These are phyloP conservation scores for Conidiobolus incongruus DNA, from an alignment of 371 early-diverging fungal genomes.

Conservation along the genomic window DNA sequence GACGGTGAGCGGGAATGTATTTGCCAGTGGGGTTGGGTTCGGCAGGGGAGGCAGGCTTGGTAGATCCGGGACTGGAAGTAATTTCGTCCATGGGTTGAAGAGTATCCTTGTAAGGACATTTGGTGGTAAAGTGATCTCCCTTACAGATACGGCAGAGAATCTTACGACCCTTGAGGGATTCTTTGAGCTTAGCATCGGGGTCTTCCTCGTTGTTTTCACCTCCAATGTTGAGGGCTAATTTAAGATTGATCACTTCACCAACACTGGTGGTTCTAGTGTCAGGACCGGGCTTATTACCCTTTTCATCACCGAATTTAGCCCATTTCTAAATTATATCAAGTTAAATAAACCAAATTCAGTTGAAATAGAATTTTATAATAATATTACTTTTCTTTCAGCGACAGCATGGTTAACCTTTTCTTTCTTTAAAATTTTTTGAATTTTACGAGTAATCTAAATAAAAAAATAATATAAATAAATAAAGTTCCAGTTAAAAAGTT, in stretches of 20 bases:
- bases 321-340: slow-evolving; percentile 13
- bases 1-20: slow-evolving; percentile 65
- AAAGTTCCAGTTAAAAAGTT: neutral
- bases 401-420: slow-evolving; percentile 73
- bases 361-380: neutral
- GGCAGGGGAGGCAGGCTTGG: slow-evolving; percentile 8
- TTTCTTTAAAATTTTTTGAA: slow-evolving; percentile 50
- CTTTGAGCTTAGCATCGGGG: slow-evolving; percentile 7
- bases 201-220: slow-evolving; percentile 4
- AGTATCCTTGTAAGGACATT: slow-evolving; percentile 95
- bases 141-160: slow-evolving; percentile 92
- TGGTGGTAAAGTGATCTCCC: slow-evolving; percentile 86
- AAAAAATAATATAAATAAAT: neutral
- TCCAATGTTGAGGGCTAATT: slow-evolving; percentile 41
- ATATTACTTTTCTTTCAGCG: slow-evolving; percentile 53
- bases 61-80: slow-evolving; percentile 1
- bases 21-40: slow-evolving; percentile 18
- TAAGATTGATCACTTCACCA: slow-evolving; percentile 73
- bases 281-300: slow-evolving; percentile 51
- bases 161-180: slow-evolving; percentile 35
- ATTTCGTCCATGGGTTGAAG: slow-evolving; percentile 41
- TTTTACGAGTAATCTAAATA: slow-evolving; percentile 53
- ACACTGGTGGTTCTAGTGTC: slow-evolving; percentile 72
- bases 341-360: neutral
- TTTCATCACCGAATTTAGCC: slow-evolving; percentile 63